These are phyloP conservation scores for Phytophthora cajani DNA, from an alignment of 352 stramenopile species.

Conservation along the genomic window DNA sequence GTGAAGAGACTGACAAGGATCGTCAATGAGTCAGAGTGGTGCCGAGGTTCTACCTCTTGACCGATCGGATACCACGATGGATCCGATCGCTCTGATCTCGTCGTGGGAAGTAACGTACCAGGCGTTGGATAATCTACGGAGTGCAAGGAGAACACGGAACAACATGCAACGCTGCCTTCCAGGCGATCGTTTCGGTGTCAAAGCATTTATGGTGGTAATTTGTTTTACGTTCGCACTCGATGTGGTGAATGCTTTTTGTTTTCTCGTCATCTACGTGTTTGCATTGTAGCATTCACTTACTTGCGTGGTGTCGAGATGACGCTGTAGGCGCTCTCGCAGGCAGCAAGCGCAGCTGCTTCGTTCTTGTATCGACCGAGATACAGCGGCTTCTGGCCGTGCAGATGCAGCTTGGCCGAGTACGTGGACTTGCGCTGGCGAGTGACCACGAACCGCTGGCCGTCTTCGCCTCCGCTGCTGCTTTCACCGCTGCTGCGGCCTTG, in stretches of 20 bases:
- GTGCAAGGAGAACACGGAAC: too few species aligned
- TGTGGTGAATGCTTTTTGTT: not conserved
- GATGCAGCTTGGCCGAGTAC: conserved; percentile 64
- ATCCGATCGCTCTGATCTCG: conserved; percentile 17
- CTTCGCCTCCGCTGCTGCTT: conserved; percentile 15
- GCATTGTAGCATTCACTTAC: not conserved
- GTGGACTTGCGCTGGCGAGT: conserved; percentile 67
- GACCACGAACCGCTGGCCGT: conserved; percentile 47
- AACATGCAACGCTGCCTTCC: not conserved
- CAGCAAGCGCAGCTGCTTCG: conserved; percentile 62
- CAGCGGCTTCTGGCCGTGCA: conserved; percentile 69
- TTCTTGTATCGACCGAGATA: conserved; percentile 75
- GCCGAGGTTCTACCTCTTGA: conserved; percentile 16
- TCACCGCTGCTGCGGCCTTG: conserved; percentile 27
- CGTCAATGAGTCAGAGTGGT: conserved; percentile 21
- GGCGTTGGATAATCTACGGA: not conserved
- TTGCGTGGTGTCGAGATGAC: conserved; percentile 68
- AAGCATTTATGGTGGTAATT: not conserved
- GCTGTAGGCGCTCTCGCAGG: conserved; percentile 64
- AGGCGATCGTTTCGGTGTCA: not conserved
- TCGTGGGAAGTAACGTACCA: conserved; percentile 17
- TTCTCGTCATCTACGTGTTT: not conserved
- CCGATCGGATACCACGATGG: conserved; percentile 18
- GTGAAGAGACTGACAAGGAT: conserved; percentile 32
- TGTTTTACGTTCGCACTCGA: not conserved